Evolutionary conservation across 106 monocot genomes (phyloP).

Genomic region (Dendrobium huoshanense): DNA sequence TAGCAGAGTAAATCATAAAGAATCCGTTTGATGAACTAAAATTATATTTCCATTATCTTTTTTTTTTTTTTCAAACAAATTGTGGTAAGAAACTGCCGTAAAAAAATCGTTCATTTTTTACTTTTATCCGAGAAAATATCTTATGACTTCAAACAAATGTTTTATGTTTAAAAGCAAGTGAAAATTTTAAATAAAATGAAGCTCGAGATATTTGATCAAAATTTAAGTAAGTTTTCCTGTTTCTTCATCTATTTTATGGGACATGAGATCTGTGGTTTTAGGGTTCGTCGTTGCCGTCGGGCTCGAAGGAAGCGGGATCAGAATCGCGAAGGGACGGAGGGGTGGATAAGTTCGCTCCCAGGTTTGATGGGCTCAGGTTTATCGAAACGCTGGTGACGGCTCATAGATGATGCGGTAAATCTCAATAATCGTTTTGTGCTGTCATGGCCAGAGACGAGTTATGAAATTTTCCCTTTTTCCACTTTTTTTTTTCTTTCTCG

Average conservation of each 20-base stretch:
- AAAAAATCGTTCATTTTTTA: too few species aligned
- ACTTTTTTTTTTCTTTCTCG: too few species aligned
- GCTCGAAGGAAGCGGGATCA: slow-evolving; percentile 5
- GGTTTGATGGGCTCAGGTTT: slow-evolving; percentile 36
- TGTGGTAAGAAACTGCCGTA: too few species aligned
- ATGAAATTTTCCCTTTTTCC: too few species aligned
- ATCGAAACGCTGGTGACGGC: slow-evolving; percentile 44
- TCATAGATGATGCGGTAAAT: slow-evolving; percentile 14
- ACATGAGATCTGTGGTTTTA: neutral
- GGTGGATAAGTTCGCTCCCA: slow-evolving; percentile 21
- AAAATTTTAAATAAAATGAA: neutral
- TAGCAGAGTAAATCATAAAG: too few species aligned
- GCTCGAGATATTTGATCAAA: neutral
- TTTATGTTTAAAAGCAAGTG: neutral
- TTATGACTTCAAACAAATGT: neutral
- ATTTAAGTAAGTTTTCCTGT: neutral
- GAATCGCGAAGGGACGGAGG: slow-evolving; percentile 13
- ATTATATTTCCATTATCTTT: too few species aligned
- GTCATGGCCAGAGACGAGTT: too few species aligned
- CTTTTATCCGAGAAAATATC: neutral
- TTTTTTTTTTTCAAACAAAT: too few species aligned
- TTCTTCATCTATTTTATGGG: neutral
- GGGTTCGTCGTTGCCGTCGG: slow-evolving; percentile 4
- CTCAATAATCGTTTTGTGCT: too few species aligned
- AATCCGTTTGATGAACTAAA: too few species aligned